phyloP scores from a whole-genome alignment of 176 grass and related monocot genomes.

The Poa pratensis region DNA sequence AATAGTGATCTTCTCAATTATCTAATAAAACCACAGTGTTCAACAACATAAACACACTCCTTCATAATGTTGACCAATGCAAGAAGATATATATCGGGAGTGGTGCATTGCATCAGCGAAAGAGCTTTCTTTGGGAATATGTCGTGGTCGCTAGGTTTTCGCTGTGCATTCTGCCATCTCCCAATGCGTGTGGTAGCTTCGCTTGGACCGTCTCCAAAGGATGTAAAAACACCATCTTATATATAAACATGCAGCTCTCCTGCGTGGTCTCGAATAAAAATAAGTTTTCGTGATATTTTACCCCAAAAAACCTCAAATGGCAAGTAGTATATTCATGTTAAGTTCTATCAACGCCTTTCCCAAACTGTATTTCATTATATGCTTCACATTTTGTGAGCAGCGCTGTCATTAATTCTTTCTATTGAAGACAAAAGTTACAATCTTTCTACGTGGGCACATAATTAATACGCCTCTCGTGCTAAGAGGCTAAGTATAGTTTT shows the following conservation, averaged over 20 bases:
- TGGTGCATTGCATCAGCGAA: neutral
- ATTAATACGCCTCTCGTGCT: neutral
- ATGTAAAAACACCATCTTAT: neutral
- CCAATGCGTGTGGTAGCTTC: neutral
- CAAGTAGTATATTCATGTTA: too few relatives aligned
- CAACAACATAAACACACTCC: neutral
- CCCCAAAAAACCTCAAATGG: too few relatives aligned
- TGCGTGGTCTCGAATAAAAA: neutral
- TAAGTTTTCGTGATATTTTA: too few relatives aligned
- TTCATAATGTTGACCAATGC: neutral
- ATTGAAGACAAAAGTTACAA: neutral
- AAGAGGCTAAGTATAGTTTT: neutral
- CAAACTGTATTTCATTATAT: too few relatives aligned
- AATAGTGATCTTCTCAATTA: neutral
- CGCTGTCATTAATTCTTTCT: neutral
- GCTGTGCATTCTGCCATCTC: neutral
- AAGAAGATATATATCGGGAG: neutral
- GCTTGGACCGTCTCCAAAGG: neutral
- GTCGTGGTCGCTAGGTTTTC: neutral
- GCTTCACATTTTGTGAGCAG: too few relatives aligned
- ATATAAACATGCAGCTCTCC: neutral
- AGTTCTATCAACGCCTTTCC: too few relatives aligned
- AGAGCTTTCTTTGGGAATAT: neutral
- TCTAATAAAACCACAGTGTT: neutral
- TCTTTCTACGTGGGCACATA: neutral